A percentile compares a stretch with the other conserved stretches of the same genome.
Evolutionary conservation across 2,329 filamentous ascomycete genomes (phyloP).

Genomic region (Penicillium carneum): DNA sequence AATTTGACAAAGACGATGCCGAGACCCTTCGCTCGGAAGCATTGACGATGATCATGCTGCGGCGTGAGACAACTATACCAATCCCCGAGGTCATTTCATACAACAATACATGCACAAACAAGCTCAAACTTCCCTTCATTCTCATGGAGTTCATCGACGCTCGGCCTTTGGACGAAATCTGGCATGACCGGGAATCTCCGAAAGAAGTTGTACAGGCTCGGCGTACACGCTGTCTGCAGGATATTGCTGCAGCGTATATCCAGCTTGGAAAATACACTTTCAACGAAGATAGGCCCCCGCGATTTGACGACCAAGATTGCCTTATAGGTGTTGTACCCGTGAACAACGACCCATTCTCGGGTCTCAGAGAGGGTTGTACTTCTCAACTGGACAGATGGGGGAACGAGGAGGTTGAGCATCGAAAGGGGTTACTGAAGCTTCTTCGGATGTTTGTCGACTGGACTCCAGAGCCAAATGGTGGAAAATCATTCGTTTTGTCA

Average conservation of each 20-base stretch:
- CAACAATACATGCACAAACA: slow-evolving; percentile 34
- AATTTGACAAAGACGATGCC: slow-evolving; percentile 14
- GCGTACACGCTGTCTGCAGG: slow-evolving; percentile 4
- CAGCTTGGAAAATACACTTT: slow-evolving; percentile 9
- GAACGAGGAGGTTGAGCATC: not conserved
- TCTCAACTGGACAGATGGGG: not conserved
- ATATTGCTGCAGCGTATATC: slow-evolving; percentile 1
- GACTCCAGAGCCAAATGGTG: not conserved
- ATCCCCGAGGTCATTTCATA: slow-evolving; percentile 43
- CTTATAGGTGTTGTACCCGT: not conserved
- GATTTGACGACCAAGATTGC: slow-evolving; percentile 1
- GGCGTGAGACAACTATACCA: slow-evolving; percentile 40
- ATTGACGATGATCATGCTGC: slow-evolving; percentile 41
- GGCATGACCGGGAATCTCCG: slow-evolving; percentile 30
- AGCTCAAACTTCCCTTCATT: slow-evolving; percentile 39
- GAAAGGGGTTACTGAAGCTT: not conserved
- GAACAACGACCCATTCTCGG: not conserved
- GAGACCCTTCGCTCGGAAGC: slow-evolving; percentile 34
- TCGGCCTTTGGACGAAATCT: slow-evolving; percentile 35
- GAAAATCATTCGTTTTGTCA: not conserved
- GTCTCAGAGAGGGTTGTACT: not conserved
- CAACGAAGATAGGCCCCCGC: not conserved
- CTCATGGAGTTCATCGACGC: slow-evolving; percentile 38
- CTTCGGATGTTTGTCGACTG: slow-evolving; percentile 9
- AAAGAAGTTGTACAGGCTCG: slow-evolving; percentile 7